A percentile compares a stretch with the other conserved stretches of the same genome.
Conservation (phyloP, 2,329 filamentous ascomycete genomes). For the Phaeomoniella chlamydospora region DNA sequence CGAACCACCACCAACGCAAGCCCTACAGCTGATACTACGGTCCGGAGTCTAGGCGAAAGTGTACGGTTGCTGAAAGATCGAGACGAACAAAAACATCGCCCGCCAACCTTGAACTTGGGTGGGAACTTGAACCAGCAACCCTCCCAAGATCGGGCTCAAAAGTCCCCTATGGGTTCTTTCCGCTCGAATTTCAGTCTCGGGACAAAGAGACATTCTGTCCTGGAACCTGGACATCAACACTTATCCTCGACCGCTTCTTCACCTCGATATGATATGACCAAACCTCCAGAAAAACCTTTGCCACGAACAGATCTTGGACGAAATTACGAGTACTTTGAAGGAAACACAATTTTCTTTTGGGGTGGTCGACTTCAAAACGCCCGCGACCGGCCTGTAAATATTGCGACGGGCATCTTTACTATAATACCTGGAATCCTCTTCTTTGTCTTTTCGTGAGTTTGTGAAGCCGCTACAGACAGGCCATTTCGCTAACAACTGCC, state of each 20-base stretch:
- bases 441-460: conserved; percentile 58
- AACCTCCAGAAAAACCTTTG: conserved; percentile 12
- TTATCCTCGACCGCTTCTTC: conserved; percentile 70
- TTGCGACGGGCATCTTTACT: conserved; percentile 71
- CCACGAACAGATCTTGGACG: conserved; percentile 38
- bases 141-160: conserved; percentile 45
- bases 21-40: conserved; percentile 44
- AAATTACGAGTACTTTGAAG: conserved; percentile 86
- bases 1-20: conserved; percentile 61
- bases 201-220: conserved; percentile 35
- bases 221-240: conserved; percentile 57
- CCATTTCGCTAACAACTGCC: conserved; percentile 7
- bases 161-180: conserved; percentile 57
- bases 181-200: conserved; percentile 59
- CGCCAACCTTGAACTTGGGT: conserved; percentile 42
- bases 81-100: conserved; percentile 22
- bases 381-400: conserved; percentile 72
- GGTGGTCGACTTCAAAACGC: conserved; percentile 82
- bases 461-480: not conserved
- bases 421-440: conserved; percentile 68
- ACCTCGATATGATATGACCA: conserved; percentile 44
- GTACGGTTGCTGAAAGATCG: conserved; percentile 57
- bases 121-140: conserved; percentile 30
- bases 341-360: conserved; percentile 81
- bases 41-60: conserved; percentile 59